Conservation (phyloP, 2,329 filamentous ascomycete genomes). For the Metarhizium brunneum region DNA sequence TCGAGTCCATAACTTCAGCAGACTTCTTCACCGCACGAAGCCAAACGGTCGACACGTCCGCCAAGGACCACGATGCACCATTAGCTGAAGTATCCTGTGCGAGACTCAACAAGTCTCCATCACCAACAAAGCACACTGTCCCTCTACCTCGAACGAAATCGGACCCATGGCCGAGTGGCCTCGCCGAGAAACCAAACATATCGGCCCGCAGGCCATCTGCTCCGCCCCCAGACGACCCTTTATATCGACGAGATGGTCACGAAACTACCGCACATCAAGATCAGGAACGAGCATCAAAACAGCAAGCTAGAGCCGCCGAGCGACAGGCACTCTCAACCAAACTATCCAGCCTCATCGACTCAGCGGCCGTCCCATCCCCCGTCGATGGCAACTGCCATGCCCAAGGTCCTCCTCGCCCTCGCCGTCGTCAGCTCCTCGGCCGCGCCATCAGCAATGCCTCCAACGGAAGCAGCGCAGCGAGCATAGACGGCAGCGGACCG, state of each 20-base stretch:
- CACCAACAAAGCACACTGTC: constrained; percentile 18
- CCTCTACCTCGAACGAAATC: constrained; percentile 25
- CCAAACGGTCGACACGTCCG: constrained; percentile 20
- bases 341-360: constrained; percentile 33
- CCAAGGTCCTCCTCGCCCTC: constrained; percentile 13
- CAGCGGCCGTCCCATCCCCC: constrained; percentile 8
- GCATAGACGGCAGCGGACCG: constrained; percentile 21
- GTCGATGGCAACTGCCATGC: constrained; percentile 7
- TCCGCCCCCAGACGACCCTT: constrained; percentile 3
- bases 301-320: constrained; percentile 24
- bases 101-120: constrained; percentile 31
- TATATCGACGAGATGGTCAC: too few species aligned
- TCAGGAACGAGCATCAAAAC: constrained; percentile 11
- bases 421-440: constrained; percentile 44
- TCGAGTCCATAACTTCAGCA: constrained; percentile 21
- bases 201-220: constrained; percentile 6
- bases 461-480: constrained; percentile 35
- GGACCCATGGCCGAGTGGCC: constrained; percentile 20
- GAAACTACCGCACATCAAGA: not conserved
- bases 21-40: constrained; percentile 34
- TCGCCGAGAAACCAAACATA: constrained; percentile 3
- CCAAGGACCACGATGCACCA: constrained; percentile 21
- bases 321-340: constrained; percentile 32
- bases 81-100: constrained; percentile 32
- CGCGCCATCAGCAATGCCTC: constrained; percentile 51